A percentile compares a stretch with the other conserved stretches of the same genome.
Conservation (phyloP, 768 basidiomycete species). For the Crassisporium funariophilum region DNA sequence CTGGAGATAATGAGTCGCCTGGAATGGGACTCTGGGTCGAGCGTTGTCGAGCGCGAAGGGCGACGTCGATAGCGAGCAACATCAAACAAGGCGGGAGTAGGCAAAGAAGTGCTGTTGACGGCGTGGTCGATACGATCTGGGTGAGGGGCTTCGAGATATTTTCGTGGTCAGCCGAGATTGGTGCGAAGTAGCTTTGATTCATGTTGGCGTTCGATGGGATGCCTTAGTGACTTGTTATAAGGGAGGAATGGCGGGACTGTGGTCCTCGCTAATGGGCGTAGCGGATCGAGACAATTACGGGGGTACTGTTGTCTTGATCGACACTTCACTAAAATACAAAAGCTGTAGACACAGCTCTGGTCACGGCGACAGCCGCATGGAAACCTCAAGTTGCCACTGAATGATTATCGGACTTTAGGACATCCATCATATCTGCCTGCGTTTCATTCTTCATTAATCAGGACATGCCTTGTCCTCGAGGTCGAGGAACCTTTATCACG, state of each 20-base stretch:
- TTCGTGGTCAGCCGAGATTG: constrained; percentile 1
- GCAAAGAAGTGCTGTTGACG: constrained; percentile 29
- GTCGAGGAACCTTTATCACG: no score
- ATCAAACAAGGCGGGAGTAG: constrained; percentile 36
- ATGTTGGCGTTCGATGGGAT: background rate
- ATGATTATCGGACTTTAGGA: no score
- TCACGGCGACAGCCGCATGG: constrained; percentile 1
- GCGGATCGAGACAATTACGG: background rate
- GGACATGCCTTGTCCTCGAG: no score
- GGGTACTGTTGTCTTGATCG: background rate
- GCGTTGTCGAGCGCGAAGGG: constrained; percentile 21
- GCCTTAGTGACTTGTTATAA: background rate
- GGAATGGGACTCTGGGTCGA: constrained; percentile 4
- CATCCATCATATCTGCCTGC: no score
- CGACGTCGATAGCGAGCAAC: constrained; percentile 35
- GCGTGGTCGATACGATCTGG: constrained; percentile 15
- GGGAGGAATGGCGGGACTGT: background rate
- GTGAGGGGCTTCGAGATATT: constrained; percentile 15
- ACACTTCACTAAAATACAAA: background rate
- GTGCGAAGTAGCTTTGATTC: background rate
- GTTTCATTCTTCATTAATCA: no score
- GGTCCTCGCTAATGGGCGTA: background rate
- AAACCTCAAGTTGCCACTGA: constrained; percentile 1
- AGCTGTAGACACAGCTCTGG: constrained; percentile 4
- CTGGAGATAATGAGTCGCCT: constrained; percentile 19